Base-by-base conservation (phyloP, 352 stramenopile species). In the Thalassiosira hispida region DNA sequence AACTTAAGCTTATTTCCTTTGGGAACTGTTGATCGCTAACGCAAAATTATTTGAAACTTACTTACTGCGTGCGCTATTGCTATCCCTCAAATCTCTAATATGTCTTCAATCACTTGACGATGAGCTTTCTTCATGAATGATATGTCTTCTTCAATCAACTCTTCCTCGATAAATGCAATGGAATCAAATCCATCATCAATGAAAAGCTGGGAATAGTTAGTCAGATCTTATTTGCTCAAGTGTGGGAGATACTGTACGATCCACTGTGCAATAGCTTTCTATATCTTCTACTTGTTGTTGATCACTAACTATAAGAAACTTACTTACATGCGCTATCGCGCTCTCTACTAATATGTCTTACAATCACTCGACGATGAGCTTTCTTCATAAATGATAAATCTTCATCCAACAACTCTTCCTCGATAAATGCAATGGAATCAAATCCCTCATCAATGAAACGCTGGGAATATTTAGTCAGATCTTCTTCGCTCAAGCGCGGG, bases 371-470 rank as follows among this genome's bases (percentile, higher is more conserved):
- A 23, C 47, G 64, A 66, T 85, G 78, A 46, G 65, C 78, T 60
- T 61, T 79, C 35, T 85, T 85, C 78, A 85, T 85, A 44, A 79
- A 85, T 4, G 25, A 16, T 49, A 85, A 64, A 75, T 85, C 78
- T n/a, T 83, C 78, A 31, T 47, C 62, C n/a, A 57, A 18, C 11
- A 84, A 46, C 56, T 83, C 75, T 25, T 83, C 60, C 35, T 74
- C 40, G 20, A 84, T 69, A 52, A 85, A 79, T 31, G 9, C 44
- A 33, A 74, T 66, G 44, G 71, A 79, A 82, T 85, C 72, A 67
- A 85, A 85, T 18, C 78, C 78, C 38, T 79, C 65, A n/a, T 85
- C 52, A 8, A 72, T 12, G 27, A 85, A 75, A 18, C 40, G 23
- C 25, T 69, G 29, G 1, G 64, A 55, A 52, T 85, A 85, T 33